Base-by-base conservation (phyloP, 1,139 yeast species). In the Hyphopichia wangnamkhiaoensis region DNA sequence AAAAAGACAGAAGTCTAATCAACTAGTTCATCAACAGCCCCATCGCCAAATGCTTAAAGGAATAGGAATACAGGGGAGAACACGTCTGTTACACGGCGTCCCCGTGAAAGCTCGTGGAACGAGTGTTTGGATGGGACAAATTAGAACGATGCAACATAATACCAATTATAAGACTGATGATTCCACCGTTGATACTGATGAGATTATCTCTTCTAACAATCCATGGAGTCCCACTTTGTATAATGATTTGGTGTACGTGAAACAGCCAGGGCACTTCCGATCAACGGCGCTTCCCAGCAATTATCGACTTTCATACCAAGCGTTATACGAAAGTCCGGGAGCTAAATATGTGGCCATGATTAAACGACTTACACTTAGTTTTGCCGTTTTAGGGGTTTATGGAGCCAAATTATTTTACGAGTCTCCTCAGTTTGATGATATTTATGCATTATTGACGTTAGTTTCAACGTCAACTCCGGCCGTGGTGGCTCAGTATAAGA, bases 321-420 rank as follows among this genome's bases (percentile, higher is more conserved):
- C 85, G 3, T 51, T 81, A 21, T 81, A 81, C 49, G 76, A 71
- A 39, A 76, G 82, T 1, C 84, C 86, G 0, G 69, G 80, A 1
- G 66, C 76, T 25, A 72, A 74, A 44, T 76, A 79, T 40, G 80
- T 80, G 7, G 75, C 82, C 9, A 63, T 79, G 39, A 59, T 79
- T 34, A 80, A 79, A 47, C 54, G 84, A 46, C 60, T 79, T 19
- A 67, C 83, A 2, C 51, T 81, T 9, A 78, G 80, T 37, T 74
- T 80, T 52, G 79, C 80, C 1, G 71, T 75, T 3, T 53, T 78
- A 36, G 86, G 86, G 0, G 55, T 71, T 3, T 76, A 79, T 46
- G 79, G 80, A 8, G 75, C 81, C 19, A 74, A 80, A 40, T 56
- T 81, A 38, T 73, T 82, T 51, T 69, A 65, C 37, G 75, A 78